Conservation (phyloP, 305 asterid species). For the Ajuga reptans region DNA sequence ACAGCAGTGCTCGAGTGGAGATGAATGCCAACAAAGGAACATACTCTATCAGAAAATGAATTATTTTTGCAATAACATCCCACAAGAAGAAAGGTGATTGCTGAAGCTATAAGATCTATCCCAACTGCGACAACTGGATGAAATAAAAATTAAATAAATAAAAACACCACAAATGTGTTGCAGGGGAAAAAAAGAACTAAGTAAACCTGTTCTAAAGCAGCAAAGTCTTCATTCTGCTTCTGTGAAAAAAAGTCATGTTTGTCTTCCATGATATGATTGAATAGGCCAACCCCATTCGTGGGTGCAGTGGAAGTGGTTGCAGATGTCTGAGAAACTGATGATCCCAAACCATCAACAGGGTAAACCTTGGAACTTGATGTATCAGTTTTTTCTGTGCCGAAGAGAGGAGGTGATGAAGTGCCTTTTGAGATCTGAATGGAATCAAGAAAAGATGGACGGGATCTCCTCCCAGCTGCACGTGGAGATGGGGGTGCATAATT, state of each 20-base stretch:
- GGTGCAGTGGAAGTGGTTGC: conserved; percentile 34
- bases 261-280: conserved; percentile 39
- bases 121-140: neutral
- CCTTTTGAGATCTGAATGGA: conserved; percentile 61
- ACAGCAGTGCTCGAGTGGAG: neutral
- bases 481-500: conserved; percentile 42
- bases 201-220: conserved; percentile 89
- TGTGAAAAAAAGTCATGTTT: conserved; percentile 41
- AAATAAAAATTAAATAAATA: neutral
- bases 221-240: conserved; percentile 88
- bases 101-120: neutral
- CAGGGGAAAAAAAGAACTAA: conserved; percentile 22
- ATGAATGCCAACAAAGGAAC: neutral
- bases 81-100: neutral
- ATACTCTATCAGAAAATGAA: neutral
- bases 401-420: conserved; percentile 38
- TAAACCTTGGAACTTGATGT: conserved; percentile 42
- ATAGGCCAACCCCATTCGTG: conserved; percentile 41
- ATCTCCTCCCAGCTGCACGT: conserved; percentile 54
- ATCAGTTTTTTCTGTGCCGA: conserved; percentile 42
- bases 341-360: conserved; percentile 51
- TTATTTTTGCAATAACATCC: neutral
- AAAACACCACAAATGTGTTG: neutral
- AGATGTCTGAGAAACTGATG: conserved; percentile 39
- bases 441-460: conserved; percentile 95